Evolutionary conservation across 2,329 filamentous ascomycete species (phyloP).

Genomic region (Elsinoe arachidis): DNA sequence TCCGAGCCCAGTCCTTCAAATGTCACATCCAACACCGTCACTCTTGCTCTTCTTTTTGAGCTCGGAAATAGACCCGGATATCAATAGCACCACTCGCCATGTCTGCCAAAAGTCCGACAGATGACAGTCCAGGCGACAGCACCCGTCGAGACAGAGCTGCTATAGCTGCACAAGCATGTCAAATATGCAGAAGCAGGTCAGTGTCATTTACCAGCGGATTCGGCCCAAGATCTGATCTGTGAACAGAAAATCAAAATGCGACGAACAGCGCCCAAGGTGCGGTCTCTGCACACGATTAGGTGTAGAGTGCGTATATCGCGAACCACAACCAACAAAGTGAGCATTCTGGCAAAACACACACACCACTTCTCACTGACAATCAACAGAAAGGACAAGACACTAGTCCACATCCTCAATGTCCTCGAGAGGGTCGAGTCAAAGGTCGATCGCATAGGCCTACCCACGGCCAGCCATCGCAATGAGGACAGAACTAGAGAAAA

Average conservation of each 20-base stretch:
- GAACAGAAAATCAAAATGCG: slow-evolving; percentile 54
- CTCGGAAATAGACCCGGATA: neutral
- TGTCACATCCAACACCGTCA: neutral
- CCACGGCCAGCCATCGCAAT: neutral
- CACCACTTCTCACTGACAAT: neutral
- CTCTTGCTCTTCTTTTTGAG: neutral
- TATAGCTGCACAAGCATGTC: slow-evolving; percentile 49
- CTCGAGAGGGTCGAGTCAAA: slow-evolving; percentile 49
- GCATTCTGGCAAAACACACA: slow-evolving; percentile 18
- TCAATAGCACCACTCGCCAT: neutral
- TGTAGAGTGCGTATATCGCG: slow-evolving; percentile 52
- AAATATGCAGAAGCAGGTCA: slow-evolving; percentile 44
- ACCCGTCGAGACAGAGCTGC: slow-evolving; percentile 38
- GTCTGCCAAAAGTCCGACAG: slow-evolving; percentile 1
- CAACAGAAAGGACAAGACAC: slow-evolving; percentile 52
- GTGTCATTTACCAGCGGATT: neutral
- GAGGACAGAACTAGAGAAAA: neutral
- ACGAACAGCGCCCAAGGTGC: slow-evolving; percentile 54
- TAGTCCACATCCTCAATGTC: slow-evolving; percentile 52
- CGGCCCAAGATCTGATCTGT: neutral
- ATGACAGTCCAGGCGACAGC: slow-evolving; percentile 11
- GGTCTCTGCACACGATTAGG: slow-evolving; percentile 50
- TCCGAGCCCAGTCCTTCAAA: neutral
- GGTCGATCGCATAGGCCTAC: slow-evolving; percentile 38
- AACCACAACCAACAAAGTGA: slow-evolving; percentile 55